phyloP scores from a whole-genome alignment of 345 rosid genomes.

The Bruguiera gymnorhiza region DNA sequence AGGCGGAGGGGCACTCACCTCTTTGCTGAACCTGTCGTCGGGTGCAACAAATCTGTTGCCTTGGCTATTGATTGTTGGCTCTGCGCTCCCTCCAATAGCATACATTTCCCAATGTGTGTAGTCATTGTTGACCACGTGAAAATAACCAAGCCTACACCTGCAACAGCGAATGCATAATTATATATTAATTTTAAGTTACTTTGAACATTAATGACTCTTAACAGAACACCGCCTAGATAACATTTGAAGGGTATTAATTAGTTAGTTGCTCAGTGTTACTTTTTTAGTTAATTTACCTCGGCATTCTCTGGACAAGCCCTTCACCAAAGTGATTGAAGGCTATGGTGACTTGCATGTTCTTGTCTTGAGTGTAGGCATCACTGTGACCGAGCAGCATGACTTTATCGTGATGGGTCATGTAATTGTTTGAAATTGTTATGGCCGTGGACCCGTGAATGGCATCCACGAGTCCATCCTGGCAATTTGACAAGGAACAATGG shows the following conservation, averaged over 20 bases:
- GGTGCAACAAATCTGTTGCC: conserved; percentile 32
- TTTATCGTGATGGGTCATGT: conserved; percentile 33
- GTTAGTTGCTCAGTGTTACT: no score
- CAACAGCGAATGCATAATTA: not conserved
- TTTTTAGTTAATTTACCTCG: conserved; percentile 13
- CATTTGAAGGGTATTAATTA: not conserved
- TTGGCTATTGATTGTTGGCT: conserved; percentile 28
- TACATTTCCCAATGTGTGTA: conserved; percentile 35
- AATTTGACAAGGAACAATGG: conserved; percentile 24
- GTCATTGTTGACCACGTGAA: conserved; percentile 35
- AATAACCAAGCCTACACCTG: conserved; percentile 32
- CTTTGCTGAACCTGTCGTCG: conserved; percentile 23
- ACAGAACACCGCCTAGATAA: not conserved
- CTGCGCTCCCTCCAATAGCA: conserved; percentile 32
- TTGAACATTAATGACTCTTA: no score
- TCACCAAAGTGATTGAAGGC: conserved; percentile 35
- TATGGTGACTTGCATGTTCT: conserved; percentile 32
- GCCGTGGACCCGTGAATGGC: conserved; percentile 31
- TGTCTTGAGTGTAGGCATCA: conserved; percentile 27
- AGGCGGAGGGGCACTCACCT: conserved; percentile 2
- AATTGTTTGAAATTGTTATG: conserved; percentile 31
- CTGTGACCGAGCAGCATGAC: conserved; percentile 32
- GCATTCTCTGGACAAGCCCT: conserved; percentile 34
- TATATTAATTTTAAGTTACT: not conserved
- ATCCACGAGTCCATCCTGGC: conserved; percentile 22